phyloP scores from a whole-genome alignment of 805 yeast species.

The Candida ipomoeae region DNA sequence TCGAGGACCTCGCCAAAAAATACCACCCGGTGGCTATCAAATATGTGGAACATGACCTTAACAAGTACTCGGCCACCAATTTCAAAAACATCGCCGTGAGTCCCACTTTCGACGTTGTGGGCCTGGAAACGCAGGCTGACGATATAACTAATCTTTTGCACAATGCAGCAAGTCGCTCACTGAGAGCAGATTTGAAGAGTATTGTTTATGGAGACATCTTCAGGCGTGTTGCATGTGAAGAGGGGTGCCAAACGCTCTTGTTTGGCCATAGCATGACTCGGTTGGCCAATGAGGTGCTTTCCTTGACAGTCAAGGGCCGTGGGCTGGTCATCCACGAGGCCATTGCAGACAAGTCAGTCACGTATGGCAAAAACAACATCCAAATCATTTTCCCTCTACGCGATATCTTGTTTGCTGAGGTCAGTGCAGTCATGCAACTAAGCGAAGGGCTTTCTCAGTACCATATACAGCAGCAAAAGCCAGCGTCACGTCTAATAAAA shows the following conservation, averaged over 20 bases:
- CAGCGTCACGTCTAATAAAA: constrained; percentile 46
- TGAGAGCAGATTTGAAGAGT: constrained; percentile 57
- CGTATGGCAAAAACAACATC: constrained; percentile 27
- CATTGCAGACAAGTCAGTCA: constrained; percentile 42
- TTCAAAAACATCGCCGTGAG: constrained; percentile 16
- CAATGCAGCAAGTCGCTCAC: constrained; percentile 49
- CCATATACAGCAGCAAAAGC: constrained; percentile 14
- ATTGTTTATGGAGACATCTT: constrained; percentile 47
- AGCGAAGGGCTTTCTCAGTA: constrained; percentile 32
- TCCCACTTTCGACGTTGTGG: constrained; percentile 12
- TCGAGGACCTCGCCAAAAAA: constrained; percentile 16
- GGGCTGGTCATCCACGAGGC: constrained; percentile 61
- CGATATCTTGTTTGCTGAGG: constrained; percentile 69
- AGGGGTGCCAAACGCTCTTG: constrained; percentile 52
- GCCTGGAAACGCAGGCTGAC: neutral
- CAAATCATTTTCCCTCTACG: constrained; percentile 65
- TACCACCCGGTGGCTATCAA: constrained; percentile 26
- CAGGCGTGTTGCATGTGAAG: constrained; percentile 40
- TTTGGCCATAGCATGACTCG: constrained; percentile 81
- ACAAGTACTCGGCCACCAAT: constrained; percentile 34
- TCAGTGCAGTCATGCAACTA: constrained; percentile 50
- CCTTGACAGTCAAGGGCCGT: constrained; percentile 81
- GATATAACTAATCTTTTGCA: constrained; percentile 29
- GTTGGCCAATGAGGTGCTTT: constrained; percentile 73
- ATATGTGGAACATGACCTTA: constrained; percentile 40